Evolutionary conservation across 2,329 filamentous ascomycete genomes (phyloP), one percentile per base, ranked within the genome.

Genomic region (Pseudogymnoascus pannorum): DNA sequence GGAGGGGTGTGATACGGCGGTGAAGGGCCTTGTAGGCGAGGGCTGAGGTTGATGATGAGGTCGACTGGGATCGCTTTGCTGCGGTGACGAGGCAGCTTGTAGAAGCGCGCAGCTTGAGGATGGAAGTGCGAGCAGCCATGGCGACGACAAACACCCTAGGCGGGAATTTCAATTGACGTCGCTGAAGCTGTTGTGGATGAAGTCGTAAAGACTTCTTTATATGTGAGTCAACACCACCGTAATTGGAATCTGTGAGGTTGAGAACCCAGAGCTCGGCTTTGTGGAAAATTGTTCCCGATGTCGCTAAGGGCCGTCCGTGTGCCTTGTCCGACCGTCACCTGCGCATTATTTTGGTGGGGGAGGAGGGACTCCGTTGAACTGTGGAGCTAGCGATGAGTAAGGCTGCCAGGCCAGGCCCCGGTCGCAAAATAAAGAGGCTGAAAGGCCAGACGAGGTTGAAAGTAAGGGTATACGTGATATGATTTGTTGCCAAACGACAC

Each of bases 21-120:
- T 96, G 93, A 65, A 97, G 84, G 62, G 93, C 91, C 81, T 99
- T 99, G 85, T 97, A 97, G 71, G 92, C 92, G 66, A 97, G 86
- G 65, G 94, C 93, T 61, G 92, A 94, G 68, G 93, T 97, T 61
- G 92, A 96, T 66, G 86, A 89, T 44, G 77, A 76, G 72, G 77
- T 86, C 75, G 73, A 80, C 68, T 78, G 75, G 57, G 70, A 68
- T 48, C 72, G 68, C 68, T 57, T 61, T 67, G 67, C 31, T 65
- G 54, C 24, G 64, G 61, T 62, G 69, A 66, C 64, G 58, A 68
- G 42, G 60, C 66, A 57, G 61, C 65, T 42, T 36, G 61, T 61
- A 20, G 66, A 60, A n/a, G 57, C 63, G 44, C 66, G 62, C 40
- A 73, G 66, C 14, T 68, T 63, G 29, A 69, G 63, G 33, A 72